Conservation (phyloP, 139 green algal species). For the Chlamydomonas applanata region DNA sequence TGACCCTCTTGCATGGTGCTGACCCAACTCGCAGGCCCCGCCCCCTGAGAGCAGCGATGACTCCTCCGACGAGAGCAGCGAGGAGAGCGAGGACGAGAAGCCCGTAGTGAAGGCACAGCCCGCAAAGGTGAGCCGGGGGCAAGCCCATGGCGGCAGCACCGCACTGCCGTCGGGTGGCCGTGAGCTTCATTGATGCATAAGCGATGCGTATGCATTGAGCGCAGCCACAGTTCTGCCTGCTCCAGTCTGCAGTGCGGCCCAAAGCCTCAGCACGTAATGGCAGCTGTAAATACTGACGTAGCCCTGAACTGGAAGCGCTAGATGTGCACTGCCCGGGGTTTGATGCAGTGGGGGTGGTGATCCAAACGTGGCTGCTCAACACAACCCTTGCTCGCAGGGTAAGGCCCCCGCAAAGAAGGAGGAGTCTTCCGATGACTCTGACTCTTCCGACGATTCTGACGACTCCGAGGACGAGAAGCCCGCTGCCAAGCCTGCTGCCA, state of each 20-base stretch:
- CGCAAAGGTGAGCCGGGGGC: conserved; percentile 20
- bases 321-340: too few relatives aligned
- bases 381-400: not conserved
- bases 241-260: not conserved
- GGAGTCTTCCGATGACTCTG: conserved; percentile 21
- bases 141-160: not conserved
- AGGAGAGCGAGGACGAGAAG: conserved; percentile 20
- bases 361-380: not conserved
- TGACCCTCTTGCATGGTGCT: conserved; percentile 8
- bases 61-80: not conserved
- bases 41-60: conserved; percentile 3
- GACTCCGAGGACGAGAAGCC: conserved; percentile 26
- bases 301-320: too few relatives aligned
- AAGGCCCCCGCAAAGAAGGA: conserved; percentile 29
- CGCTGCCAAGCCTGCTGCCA: conserved; percentile 19
- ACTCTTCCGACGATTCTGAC: conserved; percentile 17
- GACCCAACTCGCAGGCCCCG: conserved; percentile 1
- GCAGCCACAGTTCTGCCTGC: not conserved
- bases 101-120: conserved; percentile 22
- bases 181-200: too few relatives aligned
- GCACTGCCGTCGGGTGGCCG: not conserved
- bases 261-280: too few relatives aligned
- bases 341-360: too few relatives aligned
- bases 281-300: too few relatives aligned
- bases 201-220: not conserved